phyloP scores from a whole-genome alignment of 768 basidiomycete species.

The Kwoniella heveanensis region DNA sequence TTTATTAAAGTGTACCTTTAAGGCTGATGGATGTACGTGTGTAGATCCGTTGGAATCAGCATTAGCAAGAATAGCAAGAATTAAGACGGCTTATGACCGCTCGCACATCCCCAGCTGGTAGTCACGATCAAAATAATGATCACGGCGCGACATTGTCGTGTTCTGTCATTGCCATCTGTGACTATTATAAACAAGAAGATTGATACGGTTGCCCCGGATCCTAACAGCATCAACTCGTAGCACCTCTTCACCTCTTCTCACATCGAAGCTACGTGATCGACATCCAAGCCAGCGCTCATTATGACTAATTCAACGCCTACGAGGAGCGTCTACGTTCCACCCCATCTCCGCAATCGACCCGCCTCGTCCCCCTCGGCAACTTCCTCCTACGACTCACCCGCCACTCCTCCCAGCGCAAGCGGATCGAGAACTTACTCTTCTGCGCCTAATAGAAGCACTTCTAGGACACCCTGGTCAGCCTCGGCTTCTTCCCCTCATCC shows the following conservation, averaged over 20 bases:
- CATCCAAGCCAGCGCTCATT: too few species aligned
- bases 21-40: too few species aligned
- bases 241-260: not conserved
- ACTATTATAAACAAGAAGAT: not conserved
- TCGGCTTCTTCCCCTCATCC: slow-evolving; percentile 6
- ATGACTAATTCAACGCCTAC: not conserved
- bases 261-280: too few species aligned
- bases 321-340: slow-evolving; percentile 38
- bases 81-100: too few species aligned
- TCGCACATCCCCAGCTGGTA: not conserved
- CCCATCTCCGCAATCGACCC: slow-evolving; percentile 38
- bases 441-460: slow-evolving; percentile 17
- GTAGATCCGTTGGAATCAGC: not conserved
- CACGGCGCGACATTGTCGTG: not conserved
- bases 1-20: not conserved
- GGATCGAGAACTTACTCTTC: slow-evolving; percentile 4
- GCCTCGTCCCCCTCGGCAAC: slow-evolving; percentile 12
- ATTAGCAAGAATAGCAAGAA: not conserved
- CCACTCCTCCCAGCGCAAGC: slow-evolving; percentile 9
- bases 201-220: too few species aligned
- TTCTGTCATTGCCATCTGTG: not conserved
- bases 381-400: slow-evolving; percentile 3
- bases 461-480: slow-evolving; percentile 36
- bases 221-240: too few species aligned
- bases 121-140: not conserved